Conservation (phyloP, 345 rosid genomes). For the Camelina sativa region DNA sequence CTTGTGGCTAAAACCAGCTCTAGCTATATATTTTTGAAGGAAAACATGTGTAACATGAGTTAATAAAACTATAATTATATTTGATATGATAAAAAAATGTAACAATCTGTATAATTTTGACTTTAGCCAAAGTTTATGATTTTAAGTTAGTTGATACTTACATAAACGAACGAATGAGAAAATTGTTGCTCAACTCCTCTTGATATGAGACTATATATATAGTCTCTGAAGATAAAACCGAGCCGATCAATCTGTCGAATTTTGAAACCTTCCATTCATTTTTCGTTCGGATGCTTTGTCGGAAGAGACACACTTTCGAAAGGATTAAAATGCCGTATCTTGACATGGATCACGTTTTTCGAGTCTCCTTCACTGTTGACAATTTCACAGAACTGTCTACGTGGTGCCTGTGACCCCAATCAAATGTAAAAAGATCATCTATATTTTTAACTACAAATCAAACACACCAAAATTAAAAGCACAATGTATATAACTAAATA, state of each 20-base stretch:
- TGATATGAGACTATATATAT: not conserved
- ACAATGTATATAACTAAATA: not conserved
- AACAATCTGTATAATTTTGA: not conserved
- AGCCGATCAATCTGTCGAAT: not conserved
- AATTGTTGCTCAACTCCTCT: conserved; percentile 7
- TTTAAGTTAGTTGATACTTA: conserved; percentile 14
- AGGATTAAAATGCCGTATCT: conserved; percentile 60
- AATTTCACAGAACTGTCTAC: conserved; percentile 45
- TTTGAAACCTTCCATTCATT: not conserved
- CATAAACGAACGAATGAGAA: not conserved
- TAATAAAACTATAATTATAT: not conserved
- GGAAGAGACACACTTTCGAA: conserved; percentile 73
- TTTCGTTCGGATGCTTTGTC: conserved; percentile 23
- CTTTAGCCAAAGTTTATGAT: not conserved
- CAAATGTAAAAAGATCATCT: not conserved
- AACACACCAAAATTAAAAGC: not conserved
- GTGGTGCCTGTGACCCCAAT: conserved; percentile 64
- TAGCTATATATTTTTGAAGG: not conserved
- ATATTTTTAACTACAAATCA: not conserved
- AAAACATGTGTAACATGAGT: not conserved
- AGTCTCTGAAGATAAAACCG: conserved; percentile 8
- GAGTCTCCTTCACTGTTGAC: conserved; percentile 42
- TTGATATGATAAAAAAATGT: not conserved
- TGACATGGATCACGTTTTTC: conserved; percentile 48
- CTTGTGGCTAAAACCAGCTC: not conserved